A percentile compares a stretch with the other conserved stretches of the same genome.
Conservation (phyloP, 116 monocot species). For the Papilionanthe hybrid region DNA sequence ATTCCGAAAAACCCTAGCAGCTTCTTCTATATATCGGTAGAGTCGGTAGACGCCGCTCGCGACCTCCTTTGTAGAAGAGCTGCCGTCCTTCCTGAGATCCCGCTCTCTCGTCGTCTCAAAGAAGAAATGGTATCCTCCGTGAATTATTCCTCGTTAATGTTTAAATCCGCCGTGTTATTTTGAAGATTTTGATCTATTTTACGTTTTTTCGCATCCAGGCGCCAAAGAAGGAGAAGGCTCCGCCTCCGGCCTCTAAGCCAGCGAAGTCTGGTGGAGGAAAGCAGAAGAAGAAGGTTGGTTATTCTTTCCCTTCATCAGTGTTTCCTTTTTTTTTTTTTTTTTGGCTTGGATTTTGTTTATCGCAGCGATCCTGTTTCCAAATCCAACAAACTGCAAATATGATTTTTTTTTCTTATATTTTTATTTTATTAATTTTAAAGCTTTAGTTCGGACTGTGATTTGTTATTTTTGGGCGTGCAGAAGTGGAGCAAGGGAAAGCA, state of each 20-base stretch:
- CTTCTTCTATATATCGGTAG: too few relatives aligned
- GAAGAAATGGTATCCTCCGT: too few relatives aligned
- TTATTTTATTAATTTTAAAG: neutral
- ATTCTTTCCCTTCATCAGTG: neutral
- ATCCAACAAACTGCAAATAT: neutral
- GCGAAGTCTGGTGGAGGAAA: slow-evolving; percentile 41
- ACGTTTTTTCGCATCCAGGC: slow-evolving; percentile 4
- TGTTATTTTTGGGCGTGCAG: slow-evolving; percentile 9
- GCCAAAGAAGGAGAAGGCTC: slow-evolving; percentile 36
- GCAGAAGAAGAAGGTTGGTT: slow-evolving; percentile 35
- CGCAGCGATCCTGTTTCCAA: neutral
- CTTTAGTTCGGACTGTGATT: neutral
- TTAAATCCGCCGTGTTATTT: too few relatives aligned
- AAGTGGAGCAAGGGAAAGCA: slow-evolving; percentile 35
- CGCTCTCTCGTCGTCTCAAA: too few relatives aligned
- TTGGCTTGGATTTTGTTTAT: neutral
- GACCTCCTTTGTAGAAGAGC: too few relatives aligned
- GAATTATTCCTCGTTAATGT: too few relatives aligned
- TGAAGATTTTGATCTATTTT: too few relatives aligned
- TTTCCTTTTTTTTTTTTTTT: neutral
- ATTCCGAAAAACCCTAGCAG: too few relatives aligned
- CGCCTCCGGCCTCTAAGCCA: slow-evolving; percentile 32
- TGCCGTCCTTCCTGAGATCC: too few relatives aligned
- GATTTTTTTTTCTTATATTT: too few relatives aligned
- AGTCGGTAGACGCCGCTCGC: too few relatives aligned